These are phyloP conservation scores for Mallotus nudiflorus DNA, from an alignment of 345 rosid genomes.

Conservation along the genomic window DNA sequence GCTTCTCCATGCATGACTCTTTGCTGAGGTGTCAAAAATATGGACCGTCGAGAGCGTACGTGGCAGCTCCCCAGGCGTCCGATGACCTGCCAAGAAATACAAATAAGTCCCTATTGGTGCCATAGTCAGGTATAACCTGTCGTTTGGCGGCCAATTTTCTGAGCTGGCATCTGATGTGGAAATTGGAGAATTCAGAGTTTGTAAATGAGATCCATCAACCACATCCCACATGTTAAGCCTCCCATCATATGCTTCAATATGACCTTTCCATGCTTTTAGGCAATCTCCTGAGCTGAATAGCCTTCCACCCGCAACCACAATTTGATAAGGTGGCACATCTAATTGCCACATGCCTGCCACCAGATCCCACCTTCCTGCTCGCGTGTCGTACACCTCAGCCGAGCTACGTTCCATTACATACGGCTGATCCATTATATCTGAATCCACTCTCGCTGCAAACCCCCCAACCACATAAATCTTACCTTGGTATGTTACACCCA, in stretches of 20 bases:
- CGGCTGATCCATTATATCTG: slow-evolving; percentile 28
- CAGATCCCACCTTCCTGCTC: slow-evolving; percentile 38
- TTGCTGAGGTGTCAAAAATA: slow-evolving; percentile 41
- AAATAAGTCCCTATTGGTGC: slow-evolving; percentile 47
- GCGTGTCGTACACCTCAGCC: slow-evolving; percentile 45
- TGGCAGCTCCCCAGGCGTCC: slow-evolving; percentile 29
- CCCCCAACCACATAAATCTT: slow-evolving; percentile 54
- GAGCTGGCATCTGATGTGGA: neutral
- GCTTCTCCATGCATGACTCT: slow-evolving; percentile 39
- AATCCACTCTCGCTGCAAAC: slow-evolving; percentile 33
- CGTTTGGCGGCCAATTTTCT: slow-evolving; percentile 26
- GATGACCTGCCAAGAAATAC: slow-evolving; percentile 46
- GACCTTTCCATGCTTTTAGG: slow-evolving; percentile 60
- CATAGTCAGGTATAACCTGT: slow-evolving; percentile 44
- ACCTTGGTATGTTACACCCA: slow-evolving; percentile 49
- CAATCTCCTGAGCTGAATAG: slow-evolving; percentile 65
- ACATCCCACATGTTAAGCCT: slow-evolving; percentile 48
- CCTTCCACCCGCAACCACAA: slow-evolving; percentile 35
- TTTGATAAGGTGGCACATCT: slow-evolving; percentile 61
- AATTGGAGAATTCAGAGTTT: slow-evolving; percentile 24
- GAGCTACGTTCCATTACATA: slow-evolving; percentile 51
- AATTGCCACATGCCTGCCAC: slow-evolving; percentile 60
- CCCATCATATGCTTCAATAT: slow-evolving; percentile 46
- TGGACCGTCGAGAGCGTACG: slow-evolving; percentile 35
- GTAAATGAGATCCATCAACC: slow-evolving; percentile 44